Percentiles rank a stretch among this genome's conserved stretches.
Evolutionary conservation across 805 yeast genomes (phyloP).

Genomic region (Maudiozyma turicensis): DNA sequence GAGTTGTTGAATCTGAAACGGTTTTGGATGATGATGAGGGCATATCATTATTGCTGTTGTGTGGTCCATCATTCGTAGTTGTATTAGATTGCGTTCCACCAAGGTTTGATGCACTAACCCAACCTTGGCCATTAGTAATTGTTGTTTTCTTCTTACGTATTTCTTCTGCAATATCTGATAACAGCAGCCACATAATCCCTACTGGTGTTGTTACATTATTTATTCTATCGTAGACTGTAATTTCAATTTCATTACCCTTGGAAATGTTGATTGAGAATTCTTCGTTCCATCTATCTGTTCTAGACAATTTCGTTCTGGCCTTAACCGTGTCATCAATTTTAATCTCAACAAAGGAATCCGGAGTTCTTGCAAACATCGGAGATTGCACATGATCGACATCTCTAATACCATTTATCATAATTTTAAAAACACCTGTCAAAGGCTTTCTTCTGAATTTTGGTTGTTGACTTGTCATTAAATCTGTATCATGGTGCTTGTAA

Average conservation of each 20-base stretch:
- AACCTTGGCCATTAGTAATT: constrained; percentile 64
- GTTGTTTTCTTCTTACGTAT: constrained; percentile 82
- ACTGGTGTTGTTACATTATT: constrained; percentile 70
- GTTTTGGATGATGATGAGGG: neutral
- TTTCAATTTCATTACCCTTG: constrained; percentile 85
- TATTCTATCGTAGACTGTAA: constrained; percentile 73
- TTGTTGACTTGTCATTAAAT: constrained; percentile 48
- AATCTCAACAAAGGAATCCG: constrained; percentile 68
- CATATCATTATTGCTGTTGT: neutral
- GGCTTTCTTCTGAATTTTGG: constrained; percentile 75
- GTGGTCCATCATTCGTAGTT: neutral
- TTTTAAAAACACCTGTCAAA: constrained; percentile 65
- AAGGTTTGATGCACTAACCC: constrained; percentile 71
- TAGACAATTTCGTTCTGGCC: constrained; percentile 63
- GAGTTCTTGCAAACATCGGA: constrained; percentile 65
- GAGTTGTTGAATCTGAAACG: neutral
- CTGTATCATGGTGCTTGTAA: constrained; percentile 49
- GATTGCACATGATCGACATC: constrained; percentile 91
- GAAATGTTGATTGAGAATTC: constrained; percentile 72
- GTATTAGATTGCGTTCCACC: neutral
- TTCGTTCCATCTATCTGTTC: constrained; percentile 76
- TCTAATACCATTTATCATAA: constrained; percentile 67
- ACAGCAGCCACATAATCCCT: constrained; percentile 82
- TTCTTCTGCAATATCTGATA: constrained; percentile 90
- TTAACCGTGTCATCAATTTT: constrained; percentile 84